Conservation (phyloP, 1,284 basidiomycete genomes). For the Ustilago loliicola region DNA sequence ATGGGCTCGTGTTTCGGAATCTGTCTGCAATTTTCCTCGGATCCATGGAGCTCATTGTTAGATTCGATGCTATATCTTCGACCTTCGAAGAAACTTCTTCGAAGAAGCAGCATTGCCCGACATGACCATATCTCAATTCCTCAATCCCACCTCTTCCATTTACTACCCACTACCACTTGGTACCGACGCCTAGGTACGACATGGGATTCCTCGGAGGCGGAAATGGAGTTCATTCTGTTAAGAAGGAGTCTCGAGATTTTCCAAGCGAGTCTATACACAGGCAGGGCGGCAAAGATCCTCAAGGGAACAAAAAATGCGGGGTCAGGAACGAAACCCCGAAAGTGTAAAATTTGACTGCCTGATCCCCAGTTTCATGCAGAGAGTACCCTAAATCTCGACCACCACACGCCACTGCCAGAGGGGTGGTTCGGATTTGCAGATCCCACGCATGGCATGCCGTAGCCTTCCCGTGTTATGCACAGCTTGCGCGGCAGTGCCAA, state of each 20-base stretch:
- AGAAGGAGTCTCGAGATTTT: neutral
- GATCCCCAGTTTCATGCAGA: neutral
- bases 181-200: too few relatives aligned
- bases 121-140: neutral
- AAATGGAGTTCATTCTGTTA: neutral
- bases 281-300: neutral
- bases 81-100: too few relatives aligned
- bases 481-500: neutral
- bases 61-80: too few relatives aligned
- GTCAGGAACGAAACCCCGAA: conserved; percentile 11
- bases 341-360: neutral
- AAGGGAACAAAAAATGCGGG: conserved; percentile 7
- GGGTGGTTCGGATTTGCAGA: neutral
- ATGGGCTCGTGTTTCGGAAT: neutral
- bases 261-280: neutral
- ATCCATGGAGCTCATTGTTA: neutral
- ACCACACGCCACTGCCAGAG: neutral
- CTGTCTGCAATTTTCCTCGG: neutral
- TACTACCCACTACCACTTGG: too few relatives aligned
- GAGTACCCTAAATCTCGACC: conserved; percentile 10
- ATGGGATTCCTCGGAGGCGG: neutral
- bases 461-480: neutral
- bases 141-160: neutral
- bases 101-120: neutral
- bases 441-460: neutral